phyloP scores from a whole-genome alignment of 257 asterid genomes.

The Solanum pinnatisectum region DNA sequence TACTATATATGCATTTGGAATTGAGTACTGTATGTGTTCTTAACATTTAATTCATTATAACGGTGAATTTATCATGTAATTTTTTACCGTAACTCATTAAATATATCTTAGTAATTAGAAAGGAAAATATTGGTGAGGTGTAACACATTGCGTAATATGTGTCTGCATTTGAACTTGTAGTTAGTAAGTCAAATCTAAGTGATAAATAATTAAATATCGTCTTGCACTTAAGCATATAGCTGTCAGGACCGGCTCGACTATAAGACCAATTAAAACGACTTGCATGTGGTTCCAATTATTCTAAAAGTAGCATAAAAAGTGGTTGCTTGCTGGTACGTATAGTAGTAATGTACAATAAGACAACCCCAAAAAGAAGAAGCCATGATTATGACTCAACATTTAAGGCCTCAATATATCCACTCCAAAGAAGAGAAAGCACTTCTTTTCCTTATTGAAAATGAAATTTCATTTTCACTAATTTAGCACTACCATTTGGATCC shows the following conservation, averaged over 20 bases:
- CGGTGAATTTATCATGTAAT: neutral
- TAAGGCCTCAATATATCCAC: neutral
- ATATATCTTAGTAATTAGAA: neutral
- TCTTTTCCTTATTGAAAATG: neutral
- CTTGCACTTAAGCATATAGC: fast-evolving
- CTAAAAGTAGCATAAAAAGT: neutral
- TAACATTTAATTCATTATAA: neutral
- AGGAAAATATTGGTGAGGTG: neutral
- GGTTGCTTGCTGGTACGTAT: neutral
- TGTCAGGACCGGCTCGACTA: too few species aligned
- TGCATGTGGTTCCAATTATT: neutral
- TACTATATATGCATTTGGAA: neutral
- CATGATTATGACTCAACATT: neutral
- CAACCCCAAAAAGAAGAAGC: neutral
- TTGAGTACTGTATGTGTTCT: neutral
- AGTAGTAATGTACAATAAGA: neutral
- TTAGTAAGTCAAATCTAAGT: neutral
- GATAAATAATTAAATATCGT: too few species aligned
- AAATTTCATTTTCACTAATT: neutral
- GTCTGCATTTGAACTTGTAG: neutral
- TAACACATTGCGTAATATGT: neutral
- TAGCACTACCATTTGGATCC: neutral
- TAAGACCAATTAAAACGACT: neutral
- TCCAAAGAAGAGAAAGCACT: neutral
- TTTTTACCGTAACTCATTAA: neutral